Base-by-base conservation (phyloP, 306 rosid species). In the Hippophae rhamnoides region DNA sequence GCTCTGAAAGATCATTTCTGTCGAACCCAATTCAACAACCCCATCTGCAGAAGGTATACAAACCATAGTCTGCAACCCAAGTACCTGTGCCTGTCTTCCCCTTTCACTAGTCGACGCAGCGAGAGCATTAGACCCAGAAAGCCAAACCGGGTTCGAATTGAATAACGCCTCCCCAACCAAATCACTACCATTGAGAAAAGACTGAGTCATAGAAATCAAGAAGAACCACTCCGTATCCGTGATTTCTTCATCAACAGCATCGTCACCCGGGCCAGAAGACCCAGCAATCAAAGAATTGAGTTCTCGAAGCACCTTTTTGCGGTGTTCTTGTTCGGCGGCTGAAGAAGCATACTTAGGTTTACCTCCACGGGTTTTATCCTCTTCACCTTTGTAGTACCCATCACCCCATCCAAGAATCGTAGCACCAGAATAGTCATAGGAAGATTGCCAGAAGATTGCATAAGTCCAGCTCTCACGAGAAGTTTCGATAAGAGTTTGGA, bases 191-290 rank as follows among this genome's bases (percentile, higher is more conserved):
- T 78, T 74, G 7, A 75, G 74, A 44, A 92, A 92, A 3, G 84
- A 80, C 61, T 92, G 99, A 0, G 99, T 88, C 99, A 92, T 92
- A 8, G 99, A 92, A 5, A 92, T 76, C 1, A 92, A 74, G 47
- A 85, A 92, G 84, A 88, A 92, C 99, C 99, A 92, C 72, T 92
- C 99, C 3, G 99, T 86, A 56, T 92, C 97, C 3, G 99, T 92
- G 2, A 88, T 95, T 52, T 88, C 90, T 52, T 88, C 99, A 12
- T 87, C 98, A 5, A 81, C 79, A 2, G 81, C 76, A 14, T 88
- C 96, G 1, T 78, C 90, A 0, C 73, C 5, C 3, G 77, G 38
- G 38, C 38, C 2, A 4, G 86, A 68, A 3, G 92, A 69, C 5
- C 97, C 95, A 14, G 97, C 85, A 66, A 92, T 88, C 10, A 86